Conservation (phyloP, 306 rosid genomes). For the Acmispon strigosus region DNA sequence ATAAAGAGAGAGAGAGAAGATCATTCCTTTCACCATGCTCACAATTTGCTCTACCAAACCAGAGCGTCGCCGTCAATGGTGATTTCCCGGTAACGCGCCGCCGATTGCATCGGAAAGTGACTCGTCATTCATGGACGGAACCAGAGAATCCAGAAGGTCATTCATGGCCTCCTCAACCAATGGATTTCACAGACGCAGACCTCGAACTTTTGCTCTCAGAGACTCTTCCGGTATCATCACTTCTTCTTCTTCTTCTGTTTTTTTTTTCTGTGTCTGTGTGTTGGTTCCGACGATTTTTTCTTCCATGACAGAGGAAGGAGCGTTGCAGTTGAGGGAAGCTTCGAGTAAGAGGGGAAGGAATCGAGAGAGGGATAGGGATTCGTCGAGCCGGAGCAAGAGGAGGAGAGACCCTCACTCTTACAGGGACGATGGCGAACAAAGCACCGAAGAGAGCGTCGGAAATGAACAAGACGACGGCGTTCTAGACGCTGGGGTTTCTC, state of each 20-base stretch:
- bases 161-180: slow-evolving; percentile 28
- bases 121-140: slow-evolving; percentile 39
- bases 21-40: background rate
- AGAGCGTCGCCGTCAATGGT: slow-evolving; percentile 10
- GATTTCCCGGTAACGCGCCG: slow-evolving; percentile 16
- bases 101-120: background rate
- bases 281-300: background rate
- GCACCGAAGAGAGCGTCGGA: slow-evolving; percentile 37
- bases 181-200: slow-evolving; percentile 29
- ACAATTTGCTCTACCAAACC: background rate
- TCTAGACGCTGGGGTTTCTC: slow-evolving; percentile 28
- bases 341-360: slow-evolving; percentile 32
- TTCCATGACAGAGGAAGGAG: slow-evolving; percentile 30
- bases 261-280: background rate
- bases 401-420: slow-evolving; percentile 35
- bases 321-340: slow-evolving; percentile 30
- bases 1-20: background rate
- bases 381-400: slow-evolving; percentile 30
- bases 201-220: slow-evolving; percentile 27
- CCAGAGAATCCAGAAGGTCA: slow-evolving; percentile 49
- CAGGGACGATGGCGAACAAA: slow-evolving; percentile 33
- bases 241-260: background rate
- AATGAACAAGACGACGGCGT: slow-evolving; percentile 31
- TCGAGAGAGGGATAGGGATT: slow-evolving; percentile 29
- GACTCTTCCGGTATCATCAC: slow-evolving; percentile 37